Percentiles rank a stretch among this genome's conserved stretches.
phyloP scores from a whole-genome alignment of 2,329 filamentous ascomycete genomes.

The Venturia effusa region DNA sequence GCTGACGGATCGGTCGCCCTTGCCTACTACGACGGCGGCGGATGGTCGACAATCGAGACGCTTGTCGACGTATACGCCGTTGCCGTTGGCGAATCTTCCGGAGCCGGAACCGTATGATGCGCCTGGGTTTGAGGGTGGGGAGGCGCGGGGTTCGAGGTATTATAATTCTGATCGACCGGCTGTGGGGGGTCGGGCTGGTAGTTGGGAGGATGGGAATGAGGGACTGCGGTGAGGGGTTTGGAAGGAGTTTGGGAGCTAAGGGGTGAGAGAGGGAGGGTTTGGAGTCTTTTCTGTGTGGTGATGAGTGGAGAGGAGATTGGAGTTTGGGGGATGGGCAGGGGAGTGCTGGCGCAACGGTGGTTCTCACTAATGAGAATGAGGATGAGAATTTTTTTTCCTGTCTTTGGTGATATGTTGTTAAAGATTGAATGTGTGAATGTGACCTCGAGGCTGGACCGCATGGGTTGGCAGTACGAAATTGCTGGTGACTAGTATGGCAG shows the following conservation, averaged over 20 bases:
- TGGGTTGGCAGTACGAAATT: no score
- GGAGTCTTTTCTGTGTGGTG: no score
- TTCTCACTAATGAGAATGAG: no score
- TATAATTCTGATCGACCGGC: background rate
- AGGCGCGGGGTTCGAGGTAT: background rate
- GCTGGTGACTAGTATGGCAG: no score
- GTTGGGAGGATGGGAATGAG: background rate
- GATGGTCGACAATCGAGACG: background rate
- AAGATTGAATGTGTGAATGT: no score
- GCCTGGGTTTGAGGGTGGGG: background rate
- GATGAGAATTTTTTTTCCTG: no score
- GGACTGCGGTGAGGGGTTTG: background rate
- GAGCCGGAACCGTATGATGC: background rate
- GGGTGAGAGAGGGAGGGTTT: background rate
- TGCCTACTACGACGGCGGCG: background rate
- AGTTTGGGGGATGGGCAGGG: no score
- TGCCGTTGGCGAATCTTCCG: background rate
- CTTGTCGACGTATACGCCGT: background rate
- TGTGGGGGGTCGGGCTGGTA: background rate
- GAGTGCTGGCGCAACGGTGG: no score
- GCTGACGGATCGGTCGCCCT: background rate
- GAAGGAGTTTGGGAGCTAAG: background rate
- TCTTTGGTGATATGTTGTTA: no score
- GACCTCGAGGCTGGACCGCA: no score
- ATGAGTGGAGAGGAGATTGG: no score